Evolutionary conservation across 2,329 filamentous ascomycete genomes (phyloP), one percentile per base, ranked within the genome.

Genomic region (Botrytis porri): DNA sequence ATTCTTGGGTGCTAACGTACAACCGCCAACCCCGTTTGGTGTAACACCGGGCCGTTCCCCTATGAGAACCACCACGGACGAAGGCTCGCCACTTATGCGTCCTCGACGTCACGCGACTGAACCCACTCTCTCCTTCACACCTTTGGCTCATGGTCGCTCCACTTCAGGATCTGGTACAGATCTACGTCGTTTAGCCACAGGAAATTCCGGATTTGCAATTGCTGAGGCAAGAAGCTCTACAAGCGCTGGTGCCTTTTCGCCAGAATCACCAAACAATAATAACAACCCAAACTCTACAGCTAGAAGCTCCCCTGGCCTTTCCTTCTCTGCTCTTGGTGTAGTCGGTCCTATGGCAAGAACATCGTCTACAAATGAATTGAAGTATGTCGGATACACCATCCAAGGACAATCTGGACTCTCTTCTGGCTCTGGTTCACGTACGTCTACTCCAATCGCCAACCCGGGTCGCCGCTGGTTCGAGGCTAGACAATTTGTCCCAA

Each of bases 51-150:
- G 35, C 6, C 70, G 51, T 18, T 72, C 62, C 2, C 51, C 70
- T 0, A 48, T 60, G 29, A 63, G 62, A 57, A 72, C 70, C 2
- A 67, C 70, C 3, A 72, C 70, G 3, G 54, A 67, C 3, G 37
- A 72, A 69, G 70, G 70, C 10, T 72, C 70, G 1, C 70, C 70
- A 14, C 10, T 72, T 16, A 69, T 72, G 41, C 63, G 63, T 16
- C 41, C 51, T 37, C 63, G 51, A 20, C 63, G 70, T 16, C 22
- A 35, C 25, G 61, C 61, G 6, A 57, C 65, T 10, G 65, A 57
- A 16, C 48, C 48, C 9, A 10, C 20, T 4, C 29, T 37, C 3
- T 20, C 37, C 3, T 32, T 22, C 37, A 29, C 65, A 9, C 65
- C 65, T 10, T 9, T 69, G 18, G 22, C 20, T 4, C 65, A 57